Conservation (phyloP, 2,329 filamentous ascomycete genomes). For the Tolypocladium sp. region DNA sequence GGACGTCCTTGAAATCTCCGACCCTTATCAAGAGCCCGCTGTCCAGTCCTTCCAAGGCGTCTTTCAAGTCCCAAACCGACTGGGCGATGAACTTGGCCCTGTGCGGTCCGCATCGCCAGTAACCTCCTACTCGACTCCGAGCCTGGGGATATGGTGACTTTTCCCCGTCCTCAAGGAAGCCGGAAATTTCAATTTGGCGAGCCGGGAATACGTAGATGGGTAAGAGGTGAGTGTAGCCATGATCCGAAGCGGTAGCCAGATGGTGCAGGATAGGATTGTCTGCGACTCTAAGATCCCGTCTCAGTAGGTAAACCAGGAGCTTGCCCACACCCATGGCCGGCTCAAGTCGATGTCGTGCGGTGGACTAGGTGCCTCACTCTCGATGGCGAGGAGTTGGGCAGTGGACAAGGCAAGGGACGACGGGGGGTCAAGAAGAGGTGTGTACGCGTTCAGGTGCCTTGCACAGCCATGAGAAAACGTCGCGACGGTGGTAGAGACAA, state of each 20-base stretch:
- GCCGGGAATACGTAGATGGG: conserved; percentile 62
- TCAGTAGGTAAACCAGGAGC: conserved; percentile 61
- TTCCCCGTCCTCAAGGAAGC: conserved; percentile 50
- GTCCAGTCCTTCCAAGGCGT: conserved; percentile 44
- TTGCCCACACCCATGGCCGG: conserved; percentile 28
- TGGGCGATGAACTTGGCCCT: conserved; percentile 65
- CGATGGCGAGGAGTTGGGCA: neutral
- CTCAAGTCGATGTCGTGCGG: neutral
- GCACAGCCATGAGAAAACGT: neutral
- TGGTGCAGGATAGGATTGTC: conserved; percentile 68
- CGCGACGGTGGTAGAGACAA: neutral
- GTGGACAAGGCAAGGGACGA: neutral
- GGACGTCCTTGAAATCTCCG: conserved; percentile 50
- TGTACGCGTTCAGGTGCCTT: neutral
- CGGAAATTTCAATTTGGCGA: conserved; percentile 65
- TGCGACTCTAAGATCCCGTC: conserved; percentile 61
- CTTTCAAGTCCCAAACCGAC: conserved; percentile 64
- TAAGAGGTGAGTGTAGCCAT: conserved; percentile 58
- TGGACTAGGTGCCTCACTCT: too few species aligned
- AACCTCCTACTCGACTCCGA: conserved; percentile 52
- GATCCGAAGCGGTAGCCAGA: conserved; percentile 35
- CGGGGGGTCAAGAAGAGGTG: neutral
- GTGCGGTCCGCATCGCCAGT: conserved; percentile 67
- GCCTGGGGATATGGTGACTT: conserved; percentile 61
- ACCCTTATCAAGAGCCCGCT: conserved; percentile 57